Percentiles rank a stretch among this genome's conserved stretches.
Evolutionary conservation across 177 flowering plant genomes (phyloP).

Genomic region (Vitis hybrid): DNA sequence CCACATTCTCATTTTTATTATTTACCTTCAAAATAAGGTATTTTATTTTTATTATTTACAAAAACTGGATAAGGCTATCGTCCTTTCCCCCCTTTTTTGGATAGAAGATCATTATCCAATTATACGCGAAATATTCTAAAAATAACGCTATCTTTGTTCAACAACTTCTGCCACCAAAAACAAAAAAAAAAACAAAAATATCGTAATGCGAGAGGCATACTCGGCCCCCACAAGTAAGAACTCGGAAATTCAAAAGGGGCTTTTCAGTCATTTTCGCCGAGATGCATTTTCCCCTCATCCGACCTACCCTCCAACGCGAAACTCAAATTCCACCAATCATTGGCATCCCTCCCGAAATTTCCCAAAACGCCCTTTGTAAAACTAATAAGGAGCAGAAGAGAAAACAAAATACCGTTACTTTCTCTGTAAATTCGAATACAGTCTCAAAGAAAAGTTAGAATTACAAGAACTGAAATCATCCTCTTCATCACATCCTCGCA

Average conservation of each 20-base stretch:
- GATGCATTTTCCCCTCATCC: not conserved
- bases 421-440: slow-evolving; percentile 2
- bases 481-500: not conserved
- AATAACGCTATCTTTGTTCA: too few relatives aligned
- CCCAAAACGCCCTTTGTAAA: slow-evolving; percentile 1
- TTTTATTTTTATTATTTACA: too few relatives aligned
- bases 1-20: too few relatives aligned
- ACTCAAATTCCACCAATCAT: slow-evolving; percentile 21
- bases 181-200: too few relatives aligned
- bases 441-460: slow-evolving; percentile 3
- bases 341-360: not conserved
- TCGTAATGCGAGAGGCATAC: too few relatives aligned
- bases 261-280: not conserved
- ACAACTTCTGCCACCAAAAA: too few relatives aligned
- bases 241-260: not conserved
- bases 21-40: too few relatives aligned
- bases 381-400: not conserved
- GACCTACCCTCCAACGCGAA: slow-evolving; percentile 13
- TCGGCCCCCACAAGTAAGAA: not conserved
- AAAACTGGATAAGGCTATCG: too few relatives aligned
- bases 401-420: not conserved
- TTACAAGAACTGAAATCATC: not conserved
- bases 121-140: too few relatives aligned
- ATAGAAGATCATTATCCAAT: too few relatives aligned
- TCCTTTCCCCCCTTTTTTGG: too few relatives aligned